These are phyloP conservation scores for Diaporthe nobilis DNA, from an alignment of 2,329 filamentous ascomycete genomes.

Conservation along the genomic window DNA sequence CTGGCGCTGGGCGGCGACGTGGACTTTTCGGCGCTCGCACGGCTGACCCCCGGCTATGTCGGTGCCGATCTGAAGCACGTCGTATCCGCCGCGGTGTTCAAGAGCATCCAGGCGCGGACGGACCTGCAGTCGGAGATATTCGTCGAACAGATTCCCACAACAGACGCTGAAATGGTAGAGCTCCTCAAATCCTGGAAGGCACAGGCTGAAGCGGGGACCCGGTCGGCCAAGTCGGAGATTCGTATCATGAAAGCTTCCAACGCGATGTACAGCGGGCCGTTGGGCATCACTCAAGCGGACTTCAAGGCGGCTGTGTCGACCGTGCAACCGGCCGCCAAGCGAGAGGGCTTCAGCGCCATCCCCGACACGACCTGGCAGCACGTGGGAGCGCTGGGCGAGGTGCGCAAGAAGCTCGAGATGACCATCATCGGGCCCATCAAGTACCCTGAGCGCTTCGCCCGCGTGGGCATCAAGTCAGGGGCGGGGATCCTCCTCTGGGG, in stretches of 20 bases:
- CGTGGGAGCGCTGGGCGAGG: conserved; percentile 85
- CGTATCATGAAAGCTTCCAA: conserved; percentile 39
- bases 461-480: conserved; percentile 83
- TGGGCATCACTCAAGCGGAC: conserved; percentile 66
- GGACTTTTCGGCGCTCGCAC: conserved; percentile 81
- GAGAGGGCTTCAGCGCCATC: conserved; percentile 95
- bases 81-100: conserved; percentile 60
- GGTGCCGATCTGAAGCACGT: conserved; percentile 86
- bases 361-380: conserved; percentile 94
- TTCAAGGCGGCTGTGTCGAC: conserved; percentile 82
- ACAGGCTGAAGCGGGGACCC: not conserved
- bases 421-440: conserved; percentile 94
- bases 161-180: not conserved
- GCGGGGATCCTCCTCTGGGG: conserved; percentile 96
- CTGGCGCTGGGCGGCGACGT: conserved; percentile 77
- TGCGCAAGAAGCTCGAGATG: conserved; percentile 84
- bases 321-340: conserved; percentile 85
- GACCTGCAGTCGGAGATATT: conserved; percentile 30
- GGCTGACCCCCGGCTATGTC: conserved; percentile 91
- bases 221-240: conserved; percentile 39
- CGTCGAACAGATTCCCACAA: conserved; percentile 31
- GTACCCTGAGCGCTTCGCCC: conserved; percentile 81
- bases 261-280: conserved; percentile 44
- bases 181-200: conserved; percentile 8
- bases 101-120: conserved; percentile 47